phyloP scores from a whole-genome alignment of 352 stramenopile genomes.

The Phytophthora palmivora region DNA sequence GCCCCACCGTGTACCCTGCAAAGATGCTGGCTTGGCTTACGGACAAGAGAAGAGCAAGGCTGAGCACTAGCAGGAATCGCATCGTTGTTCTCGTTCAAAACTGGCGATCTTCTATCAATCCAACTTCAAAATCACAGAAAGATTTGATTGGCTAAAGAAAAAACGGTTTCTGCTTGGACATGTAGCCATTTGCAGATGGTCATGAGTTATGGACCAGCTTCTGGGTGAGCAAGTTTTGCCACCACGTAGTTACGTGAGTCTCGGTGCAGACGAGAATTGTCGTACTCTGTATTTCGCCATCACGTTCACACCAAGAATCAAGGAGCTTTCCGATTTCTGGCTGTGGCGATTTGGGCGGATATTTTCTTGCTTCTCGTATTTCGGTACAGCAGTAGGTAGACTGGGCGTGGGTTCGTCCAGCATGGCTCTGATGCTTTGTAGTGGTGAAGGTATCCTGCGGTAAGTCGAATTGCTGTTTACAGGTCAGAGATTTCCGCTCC shows the following conservation, averaged over 20 bases:
- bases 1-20: conserved; percentile 67
- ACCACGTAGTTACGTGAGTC: background rate
- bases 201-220: no score
- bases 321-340: conserved; percentile 15
- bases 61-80: conserved; percentile 19
- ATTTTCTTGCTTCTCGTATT: conserved; percentile 12
- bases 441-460: background rate
- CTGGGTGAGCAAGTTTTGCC: background rate
- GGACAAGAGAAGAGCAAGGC: conserved; percentile 2
- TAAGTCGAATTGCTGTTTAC: conserved; percentile 21
- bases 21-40: conserved; percentile 44
- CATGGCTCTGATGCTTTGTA: conserved; percentile 3
- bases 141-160: conserved; percentile 21
- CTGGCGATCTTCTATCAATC: conserved; percentile 28
- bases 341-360: conserved; percentile 5
- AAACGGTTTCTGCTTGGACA: background rate
- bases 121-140: conserved; percentile 32
- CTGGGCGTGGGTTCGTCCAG: conserved; percentile 16
- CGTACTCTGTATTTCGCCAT: no score
- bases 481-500: background rate
- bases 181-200: conserved; percentile 21
- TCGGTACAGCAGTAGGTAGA: conserved; percentile 7
- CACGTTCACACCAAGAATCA: conserved; percentile 1
- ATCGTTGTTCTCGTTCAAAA: conserved; percentile 9
- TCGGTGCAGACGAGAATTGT: no score